Evolutionary conservation across 2,329 filamentous ascomycete genomes (phyloP), one percentile per base, ranked within the genome.

Genomic region (Coniosporium tulheliwenetii): DNA sequence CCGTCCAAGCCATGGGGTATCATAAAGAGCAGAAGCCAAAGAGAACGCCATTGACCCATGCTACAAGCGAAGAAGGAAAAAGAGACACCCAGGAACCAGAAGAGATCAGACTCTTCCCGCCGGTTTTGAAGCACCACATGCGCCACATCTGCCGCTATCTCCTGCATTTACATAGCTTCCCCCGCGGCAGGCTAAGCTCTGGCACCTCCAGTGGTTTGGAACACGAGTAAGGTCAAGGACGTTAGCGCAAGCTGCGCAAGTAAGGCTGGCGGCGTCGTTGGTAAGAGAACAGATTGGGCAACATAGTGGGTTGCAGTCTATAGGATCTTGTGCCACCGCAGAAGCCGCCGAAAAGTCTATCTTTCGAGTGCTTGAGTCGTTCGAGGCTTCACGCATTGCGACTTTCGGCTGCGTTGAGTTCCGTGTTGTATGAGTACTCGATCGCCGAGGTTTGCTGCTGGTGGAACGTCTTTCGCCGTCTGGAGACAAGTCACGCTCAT

Each of bases 221-320:
- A 78, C 65, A 39, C 69, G 67, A 0, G 60, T 52, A 1, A 66
- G 59, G 36, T 73, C 66, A 2, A 89, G 60, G 1, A 87, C 81
- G 47, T 89, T 75, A 16, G 77, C 71, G 56, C 85, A 91, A 40
- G 79, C 69, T 7, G 59, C 60, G 55, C 85, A 91, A 3, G 73
- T 81, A 2, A 75, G 58, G 7, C 72, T 63, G 8, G 53, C 50
- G 0, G 52, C 38, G 5, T 68, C 61, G 52, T 85, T 87, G 39
- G 63, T 61, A 39, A 81, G 72, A 0, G 82, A 85, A 57, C 85
- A 93, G 41, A 81, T 64, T 1, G 69, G 62, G 51, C 82, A 82
- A 12, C 38, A 26, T 26, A 26, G 19, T 7, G 19, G 3, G 19
- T 7, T 26, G 19, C 19, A 7, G 19, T 26, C 19, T 7, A 7